Base-by-base conservation (phyloP, 169 alveolate genomes). In the Eimeria tenella region DNA sequence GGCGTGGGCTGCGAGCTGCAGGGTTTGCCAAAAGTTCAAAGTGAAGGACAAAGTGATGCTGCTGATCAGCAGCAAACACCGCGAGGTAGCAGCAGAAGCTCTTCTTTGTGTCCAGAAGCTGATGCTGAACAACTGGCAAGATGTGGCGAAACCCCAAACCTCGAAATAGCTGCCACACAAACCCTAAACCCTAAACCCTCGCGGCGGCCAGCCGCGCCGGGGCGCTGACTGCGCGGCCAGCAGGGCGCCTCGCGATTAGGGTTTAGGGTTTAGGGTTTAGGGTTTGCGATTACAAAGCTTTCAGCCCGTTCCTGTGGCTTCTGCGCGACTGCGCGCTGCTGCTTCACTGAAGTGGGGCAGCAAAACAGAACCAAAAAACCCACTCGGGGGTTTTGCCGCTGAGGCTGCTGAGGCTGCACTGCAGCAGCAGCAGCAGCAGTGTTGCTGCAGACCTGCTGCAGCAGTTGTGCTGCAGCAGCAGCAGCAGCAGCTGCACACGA, bases 81-180 rank as follows among this genome's bases (percentile, higher is more conserved):
- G 96, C 58, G 97, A 97, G 86, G 95, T 97, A n/a, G 96, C 97
- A 52, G 96, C 95, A 58, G 97, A 97, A 77, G 98, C 98, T 23
- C 95, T 97, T 13, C 97, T 97, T 23, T 96, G 97, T 83, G 90
- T 96, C 42, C 98, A 97, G 95, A 97, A 97, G 81, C 94, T 97
- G 63, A 97, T 97, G 98, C 95, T 97, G 82, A 96, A 96, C 87
- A 83, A 90, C 74, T 96, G 97, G 97, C 94, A 94, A 58, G 96
- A 93, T 25, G 95, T 93, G 17, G 93, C 95, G 8, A 90, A 89
- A 23, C 93, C 62, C 19, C 86, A 13, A 19, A 31, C 77, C 42
- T 1, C 42, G 42, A 31, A 31, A 2, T 31, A 31, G 42, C 42
- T 31, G 42, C 42, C 42, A 2, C 42, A 53, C 56, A 83, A 53